phyloP scores from a whole-genome alignment of 192 early-diverging fungal genomes.

The Kappamyces sp. region DNA sequence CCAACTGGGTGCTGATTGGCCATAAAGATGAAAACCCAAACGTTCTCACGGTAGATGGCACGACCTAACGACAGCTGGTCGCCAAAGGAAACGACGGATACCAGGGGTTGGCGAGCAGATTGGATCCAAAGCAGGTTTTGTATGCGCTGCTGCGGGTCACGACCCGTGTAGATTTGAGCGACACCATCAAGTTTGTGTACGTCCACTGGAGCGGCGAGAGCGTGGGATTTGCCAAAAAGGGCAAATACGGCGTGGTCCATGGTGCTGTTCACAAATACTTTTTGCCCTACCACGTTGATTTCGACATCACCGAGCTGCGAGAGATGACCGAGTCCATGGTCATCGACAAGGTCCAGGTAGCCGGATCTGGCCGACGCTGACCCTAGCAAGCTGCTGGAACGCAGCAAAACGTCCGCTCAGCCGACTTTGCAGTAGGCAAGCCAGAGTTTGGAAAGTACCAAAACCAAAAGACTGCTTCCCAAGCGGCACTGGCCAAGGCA shows the following conservation, averaged over 20 bases:
- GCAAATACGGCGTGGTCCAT: constrained; percentile 37
- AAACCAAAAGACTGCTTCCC: neutral
- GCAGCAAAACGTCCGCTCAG: constrained; percentile 13
- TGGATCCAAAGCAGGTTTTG: constrained; percentile 24
- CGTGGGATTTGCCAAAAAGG: constrained; percentile 34
- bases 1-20: constrained; percentile 33
- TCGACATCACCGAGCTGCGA: constrained; percentile 27
- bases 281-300: constrained; percentile 38
- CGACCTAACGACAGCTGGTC: too few relatives aligned
- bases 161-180: constrained; percentile 25
- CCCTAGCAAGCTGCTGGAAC: constrained; percentile 13
- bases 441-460: constrained; percentile 16
- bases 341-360: constrained; percentile 29
- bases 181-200: constrained; percentile 36
- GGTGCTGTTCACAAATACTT: constrained; percentile 35
- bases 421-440: constrained; percentile 13
- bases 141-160: constrained; percentile 21
- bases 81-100: constrained; percentile 26
- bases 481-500: neutral
- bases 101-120: constrained; percentile 12
- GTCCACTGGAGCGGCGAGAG: constrained; percentile 29
- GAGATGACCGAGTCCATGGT: constrained; percentile 27
- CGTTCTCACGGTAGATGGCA: constrained; percentile 2
- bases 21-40: constrained; percentile 25
- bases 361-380: constrained; percentile 18